Evolutionary conservation across 495 filamentous ascomycete genomes (phyloP), one percentile per base, ranked within the genome.

Genomic region (Penicillium crystallinum): DNA sequence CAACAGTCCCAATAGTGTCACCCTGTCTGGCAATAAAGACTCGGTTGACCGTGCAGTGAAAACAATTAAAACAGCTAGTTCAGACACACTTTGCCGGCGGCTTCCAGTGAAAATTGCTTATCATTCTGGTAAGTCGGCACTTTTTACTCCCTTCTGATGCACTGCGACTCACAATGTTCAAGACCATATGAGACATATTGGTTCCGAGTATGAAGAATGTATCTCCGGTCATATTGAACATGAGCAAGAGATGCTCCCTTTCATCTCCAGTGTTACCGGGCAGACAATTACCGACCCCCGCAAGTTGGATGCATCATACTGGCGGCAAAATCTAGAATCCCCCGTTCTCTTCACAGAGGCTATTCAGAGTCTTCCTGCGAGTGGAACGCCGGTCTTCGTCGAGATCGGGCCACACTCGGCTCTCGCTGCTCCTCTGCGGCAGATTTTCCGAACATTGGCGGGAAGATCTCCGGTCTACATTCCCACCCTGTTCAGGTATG

Each of bases 361-460:
- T 1, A 47, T 67, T 21, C 15, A 70, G 67, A 54, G 10, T n/a
- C 12, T 52, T 10, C 43, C 39, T 49, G 37, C 35, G 11, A 29
- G 18, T 23, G 30, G 21, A 27, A 18, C 15, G 0, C 15, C 41
- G 0, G 2, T 69, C 3, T 62, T 84, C 3, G 15, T 87, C n/a
- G 83, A 87, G 54, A 67, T 86, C 22, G 84, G 85, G 0, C 84
- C 85, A 2, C 83, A 86, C 53, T 64, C 74, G 4, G 77, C 83
- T 3, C 70, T 89, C 5, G 68, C 77, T 18, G 82, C 81, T 0
- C 83, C 84, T 10, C 56, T 87, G 5, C 72, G 75, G 49, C 78
- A 87, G 30, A 49, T 49, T 4, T 47, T 52, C 49, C 36, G 53
- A 3, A 39, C 53, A 33, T 25, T 27, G 36, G 37, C 46, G 21